Conservation (phyloP, 768 basidiomycete species). For the Mycena belliarum region DNA sequence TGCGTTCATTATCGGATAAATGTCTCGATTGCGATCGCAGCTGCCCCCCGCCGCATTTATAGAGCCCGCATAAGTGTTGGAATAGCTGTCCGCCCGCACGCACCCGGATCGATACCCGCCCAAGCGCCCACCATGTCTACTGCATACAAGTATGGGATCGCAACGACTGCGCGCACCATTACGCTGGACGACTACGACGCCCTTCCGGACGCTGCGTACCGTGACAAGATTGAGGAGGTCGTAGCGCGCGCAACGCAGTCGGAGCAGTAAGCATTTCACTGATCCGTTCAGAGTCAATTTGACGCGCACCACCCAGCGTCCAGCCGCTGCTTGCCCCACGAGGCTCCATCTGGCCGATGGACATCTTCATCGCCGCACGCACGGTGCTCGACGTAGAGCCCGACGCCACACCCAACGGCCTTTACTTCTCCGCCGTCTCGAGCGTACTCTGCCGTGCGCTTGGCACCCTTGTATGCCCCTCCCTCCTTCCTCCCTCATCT, state of each 20-base stretch:
- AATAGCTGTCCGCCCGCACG: neutral
- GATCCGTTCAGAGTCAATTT: neutral
- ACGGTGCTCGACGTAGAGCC: conserved; percentile 12
- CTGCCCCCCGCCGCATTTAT: neutral
- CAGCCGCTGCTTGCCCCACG: conserved; percentile 10
- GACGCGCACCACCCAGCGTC: neutral
- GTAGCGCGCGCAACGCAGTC: conserved; percentile 14
- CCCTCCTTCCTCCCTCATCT: neutral
- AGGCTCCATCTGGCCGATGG: conserved; percentile 18
- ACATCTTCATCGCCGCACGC: conserved; percentile 18
- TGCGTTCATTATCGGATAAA: neutral
- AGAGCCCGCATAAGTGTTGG: neutral
- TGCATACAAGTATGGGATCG: neutral
- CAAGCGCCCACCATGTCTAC: conserved; percentile 1
- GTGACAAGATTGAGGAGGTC: conserved; percentile 20
- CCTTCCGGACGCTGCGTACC: conserved; percentile 12
- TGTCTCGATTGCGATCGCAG: neutral
- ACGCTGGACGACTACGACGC: conserved; percentile 21
- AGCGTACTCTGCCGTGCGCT: conserved; percentile 14
- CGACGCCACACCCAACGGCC: neutral
- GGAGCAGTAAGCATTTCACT: conserved; percentile 7
- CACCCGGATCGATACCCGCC: neutral
- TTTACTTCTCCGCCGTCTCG: conserved; percentile 18
- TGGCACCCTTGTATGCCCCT: conserved; percentile 4
- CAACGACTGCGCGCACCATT: conserved; percentile 7